A percentile compares a stretch with the other conserved stretches of the same genome.
Conservation (phyloP, 495 filamentous ascomycete species). For the Bryoglossum gracile region DNA sequence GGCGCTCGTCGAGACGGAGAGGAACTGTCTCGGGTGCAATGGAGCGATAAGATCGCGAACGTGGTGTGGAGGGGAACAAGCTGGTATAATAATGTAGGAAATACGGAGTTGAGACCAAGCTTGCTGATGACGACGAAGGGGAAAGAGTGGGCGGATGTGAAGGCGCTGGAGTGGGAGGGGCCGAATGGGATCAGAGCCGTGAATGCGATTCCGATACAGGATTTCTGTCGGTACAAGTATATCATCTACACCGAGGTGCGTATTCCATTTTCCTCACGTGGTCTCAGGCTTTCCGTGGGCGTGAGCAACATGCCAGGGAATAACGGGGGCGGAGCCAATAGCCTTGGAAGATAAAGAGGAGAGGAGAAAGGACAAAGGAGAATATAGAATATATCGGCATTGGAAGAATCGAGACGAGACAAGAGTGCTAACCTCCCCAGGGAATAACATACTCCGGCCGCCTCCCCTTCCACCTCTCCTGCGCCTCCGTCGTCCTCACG, state of each 20-base stretch:
- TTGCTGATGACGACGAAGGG: conserved; percentile 30
- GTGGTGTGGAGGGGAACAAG: conserved; percentile 64
- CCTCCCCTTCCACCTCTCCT: conserved; percentile 47
- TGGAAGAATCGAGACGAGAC: neutral
- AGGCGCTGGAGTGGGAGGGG: conserved; percentile 38
- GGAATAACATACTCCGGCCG: conserved; percentile 52
- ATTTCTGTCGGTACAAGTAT: conserved; percentile 46
- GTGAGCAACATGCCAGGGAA: no score
- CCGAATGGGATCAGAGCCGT: conserved; percentile 15
- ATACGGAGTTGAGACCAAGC: conserved; percentile 36
- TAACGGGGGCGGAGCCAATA: no score
- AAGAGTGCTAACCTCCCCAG: conserved; percentile 7
- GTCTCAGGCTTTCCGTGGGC: no score
- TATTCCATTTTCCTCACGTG: neutral
- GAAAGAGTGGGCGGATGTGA: conserved; percentile 43
- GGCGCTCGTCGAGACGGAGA: no score
- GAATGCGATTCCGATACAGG: conserved; percentile 39
- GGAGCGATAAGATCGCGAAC: conserved; percentile 51
- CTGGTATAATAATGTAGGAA: conserved; percentile 40
- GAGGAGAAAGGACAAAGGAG: no score
- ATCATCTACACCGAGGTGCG: conserved; percentile 48
- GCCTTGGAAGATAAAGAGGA: no score
- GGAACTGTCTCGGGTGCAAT: no score
- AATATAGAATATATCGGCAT: no score
- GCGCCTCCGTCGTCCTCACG: conserved; percentile 39